These are phyloP conservation scores for Canavalia gladiata DNA, from an alignment of 306 rosid species.

Conservation along the genomic window DNA sequence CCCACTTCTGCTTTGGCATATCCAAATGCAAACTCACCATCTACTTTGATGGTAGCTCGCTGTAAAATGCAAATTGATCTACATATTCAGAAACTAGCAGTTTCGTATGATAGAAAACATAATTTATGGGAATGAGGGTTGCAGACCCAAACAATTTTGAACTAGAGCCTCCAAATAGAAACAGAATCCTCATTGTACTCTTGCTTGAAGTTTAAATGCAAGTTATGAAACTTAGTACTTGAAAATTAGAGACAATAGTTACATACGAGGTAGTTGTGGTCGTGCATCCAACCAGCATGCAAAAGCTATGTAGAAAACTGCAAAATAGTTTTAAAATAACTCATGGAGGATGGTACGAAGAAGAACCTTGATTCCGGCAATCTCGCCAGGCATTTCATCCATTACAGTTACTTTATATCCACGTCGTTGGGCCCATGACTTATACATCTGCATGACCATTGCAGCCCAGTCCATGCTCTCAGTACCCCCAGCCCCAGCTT, in stretches of 20 bases:
- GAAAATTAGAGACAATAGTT: slow-evolving; percentile 22
- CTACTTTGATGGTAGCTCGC: slow-evolving; percentile 96
- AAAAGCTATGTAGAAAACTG: slow-evolving; percentile 3
- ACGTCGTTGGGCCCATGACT: slow-evolving; percentile 78
- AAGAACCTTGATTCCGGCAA: slow-evolving; percentile 98
- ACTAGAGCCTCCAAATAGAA: slow-evolving; percentile 15
- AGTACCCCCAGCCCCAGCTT: slow-evolving; percentile 99
- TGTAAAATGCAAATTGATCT: slow-evolving; percentile 52
- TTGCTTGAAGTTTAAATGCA: slow-evolving; percentile 37
- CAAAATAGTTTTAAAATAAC: slow-evolving; percentile 3
- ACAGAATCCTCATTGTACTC: slow-evolving; percentile 12
- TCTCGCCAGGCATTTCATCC: slow-evolving; percentile 97
- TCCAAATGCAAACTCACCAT: slow-evolving; percentile 94
- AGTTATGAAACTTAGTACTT: slow-evolving; percentile 18
- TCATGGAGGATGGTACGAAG: slow-evolving; percentile 57
- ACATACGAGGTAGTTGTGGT: neutral
- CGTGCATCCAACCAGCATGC: slow-evolving; percentile 33
- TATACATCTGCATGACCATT: slow-evolving; percentile 97
- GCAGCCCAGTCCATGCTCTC: slow-evolving; percentile 99
- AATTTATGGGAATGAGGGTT: neutral
- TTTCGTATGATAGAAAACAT: slow-evolving; percentile 28
- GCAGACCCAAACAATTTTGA: neutral
- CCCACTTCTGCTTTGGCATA: slow-evolving; percentile 99
- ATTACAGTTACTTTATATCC: slow-evolving; percentile 79
- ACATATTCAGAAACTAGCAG: slow-evolving; percentile 48